phyloP scores from a whole-genome alignment of 257 asterid genomes.

The Scutellaria baicalensis region DNA sequence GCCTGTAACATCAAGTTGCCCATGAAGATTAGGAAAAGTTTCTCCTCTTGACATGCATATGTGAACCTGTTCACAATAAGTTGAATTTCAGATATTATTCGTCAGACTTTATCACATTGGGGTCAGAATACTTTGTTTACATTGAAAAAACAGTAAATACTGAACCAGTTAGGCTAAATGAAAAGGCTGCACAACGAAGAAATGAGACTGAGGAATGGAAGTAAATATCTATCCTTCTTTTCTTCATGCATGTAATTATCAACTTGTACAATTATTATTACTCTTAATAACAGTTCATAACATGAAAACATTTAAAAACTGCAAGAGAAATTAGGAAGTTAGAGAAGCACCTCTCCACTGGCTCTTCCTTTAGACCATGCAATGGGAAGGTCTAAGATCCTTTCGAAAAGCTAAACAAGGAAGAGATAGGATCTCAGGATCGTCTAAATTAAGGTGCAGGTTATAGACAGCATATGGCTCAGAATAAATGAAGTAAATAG shows the following conservation, averaged over 20 bases:
- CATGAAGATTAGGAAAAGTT: conserved; percentile 91
- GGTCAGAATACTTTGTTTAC: background rate
- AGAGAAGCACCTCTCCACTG: conserved; percentile 93
- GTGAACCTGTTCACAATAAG: conserved; percentile 63
- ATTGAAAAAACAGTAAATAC: background rate
- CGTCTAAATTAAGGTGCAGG: conserved; percentile 12
- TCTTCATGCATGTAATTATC: no score
- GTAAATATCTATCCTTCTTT: no score
- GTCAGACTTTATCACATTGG: conserved; percentile 1
- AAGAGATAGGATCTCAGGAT: conserved; percentile 15
- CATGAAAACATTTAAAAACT: conserved; percentile 7
- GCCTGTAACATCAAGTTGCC: conserved; percentile 97
- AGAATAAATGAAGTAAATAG: conserved; percentile 8
- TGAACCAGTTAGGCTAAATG: background rate
- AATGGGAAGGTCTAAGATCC: conserved; percentile 91
- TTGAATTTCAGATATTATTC: conserved; percentile 1
- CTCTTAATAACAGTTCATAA: no score
- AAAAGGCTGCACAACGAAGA: background rate
- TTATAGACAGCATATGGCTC: conserved; percentile 4
- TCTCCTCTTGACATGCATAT: conserved; percentile 97
- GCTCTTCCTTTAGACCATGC: conserved; percentile 97
- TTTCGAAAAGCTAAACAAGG: conserved; percentile 79
- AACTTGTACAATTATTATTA: no score
- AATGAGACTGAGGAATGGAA: background rate
- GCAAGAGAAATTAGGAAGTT: conserved; percentile 23